phyloP scores from a whole-genome alignment of 1,284 basidiomycete genomes.

The Ustilago loliicola region DNA sequence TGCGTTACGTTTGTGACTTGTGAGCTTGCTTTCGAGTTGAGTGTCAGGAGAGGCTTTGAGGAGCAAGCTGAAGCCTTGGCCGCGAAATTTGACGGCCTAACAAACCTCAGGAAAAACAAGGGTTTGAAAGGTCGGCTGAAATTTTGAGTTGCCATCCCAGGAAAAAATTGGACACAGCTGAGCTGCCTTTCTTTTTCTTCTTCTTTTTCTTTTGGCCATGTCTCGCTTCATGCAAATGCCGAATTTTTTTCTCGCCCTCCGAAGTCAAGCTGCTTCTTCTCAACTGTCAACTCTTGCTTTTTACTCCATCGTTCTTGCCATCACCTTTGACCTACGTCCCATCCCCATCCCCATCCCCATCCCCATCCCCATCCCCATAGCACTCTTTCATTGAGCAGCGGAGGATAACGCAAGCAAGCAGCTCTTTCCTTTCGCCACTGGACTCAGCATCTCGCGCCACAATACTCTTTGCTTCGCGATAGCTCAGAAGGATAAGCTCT shows the following conservation, averaged over 20 bases:
- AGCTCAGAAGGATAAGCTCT: too few species aligned
- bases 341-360: too few species aligned
- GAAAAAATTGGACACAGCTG: not conserved
- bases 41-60: not conserved
- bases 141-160: slow-evolving; percentile 2
- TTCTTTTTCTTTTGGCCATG: too few species aligned
- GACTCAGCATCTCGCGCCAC: too few species aligned
- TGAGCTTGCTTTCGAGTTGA: not conserved
- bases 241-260: not conserved
- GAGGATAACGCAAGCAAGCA: too few species aligned
- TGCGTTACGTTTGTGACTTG: not conserved
- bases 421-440: too few species aligned
- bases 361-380: too few species aligned
- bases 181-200: slow-evolving; percentile 7
- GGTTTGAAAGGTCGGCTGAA: slow-evolving; percentile 1
- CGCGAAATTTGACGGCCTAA: not conserved
- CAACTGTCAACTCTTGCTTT: not conserved
- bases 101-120: not conserved
- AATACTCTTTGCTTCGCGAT: too few species aligned
- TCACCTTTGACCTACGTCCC: too few species aligned
- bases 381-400: too few species aligned
- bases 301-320: not conserved
- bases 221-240: slow-evolving; percentile 5
- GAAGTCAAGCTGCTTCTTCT: not conserved
- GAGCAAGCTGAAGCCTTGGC: not conserved